A percentile compares a stretch with the other conserved stretches of the same genome.
Conservation (phyloP, 2,329 filamentous ascomycete genomes). For the Monilinia aucupariae region DNA sequence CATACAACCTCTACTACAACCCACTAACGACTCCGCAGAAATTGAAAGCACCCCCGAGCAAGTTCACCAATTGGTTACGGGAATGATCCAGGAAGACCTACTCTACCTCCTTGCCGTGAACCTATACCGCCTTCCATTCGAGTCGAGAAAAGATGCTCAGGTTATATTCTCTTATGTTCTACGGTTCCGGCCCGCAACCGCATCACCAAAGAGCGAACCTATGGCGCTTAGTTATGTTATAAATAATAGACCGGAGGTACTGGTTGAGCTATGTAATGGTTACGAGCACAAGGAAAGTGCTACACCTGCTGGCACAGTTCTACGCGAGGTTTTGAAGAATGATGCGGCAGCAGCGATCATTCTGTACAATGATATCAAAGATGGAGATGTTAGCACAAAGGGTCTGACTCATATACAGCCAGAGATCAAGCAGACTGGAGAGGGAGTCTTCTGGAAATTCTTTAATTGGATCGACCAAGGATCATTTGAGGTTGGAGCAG, state of each 20-base stretch:
- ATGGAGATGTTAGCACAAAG: conserved; percentile 60
- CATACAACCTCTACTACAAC: background rate
- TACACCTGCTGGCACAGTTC: conserved; percentile 81
- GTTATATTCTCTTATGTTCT: conserved; percentile 94
- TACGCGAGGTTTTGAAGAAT: conserved; percentile 83
- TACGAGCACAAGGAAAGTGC: conserved; percentile 89
- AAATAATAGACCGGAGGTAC: conserved; percentile 76
- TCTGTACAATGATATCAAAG: conserved; percentile 80
- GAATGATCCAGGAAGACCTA: conserved; percentile 83
- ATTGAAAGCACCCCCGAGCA: conserved; percentile 80
- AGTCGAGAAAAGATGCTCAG: conserved; percentile 91
- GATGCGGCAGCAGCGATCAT: conserved; percentile 88
- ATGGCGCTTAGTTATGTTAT: conserved; percentile 86
- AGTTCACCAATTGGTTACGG: conserved; percentile 77
- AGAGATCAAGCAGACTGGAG: conserved; percentile 67
- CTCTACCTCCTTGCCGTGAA: conserved; percentile 77
- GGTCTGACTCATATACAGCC: conserved; percentile 74
- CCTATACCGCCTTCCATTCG: conserved; percentile 84
- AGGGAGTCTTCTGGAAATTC: conserved; percentile 92
- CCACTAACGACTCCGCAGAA: conserved; percentile 49
- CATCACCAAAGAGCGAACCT: conserved; percentile 65
- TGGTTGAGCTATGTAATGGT: conserved; percentile 81
- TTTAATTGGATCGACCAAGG: conserved; percentile 97
- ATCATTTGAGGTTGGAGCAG: conserved; percentile 92
- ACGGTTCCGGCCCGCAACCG: conserved; percentile 71